These are phyloP conservation scores for Irpex rosettiformis DNA, from an alignment of 1,284 basidiomycete species.

Conservation along the genomic window DNA sequence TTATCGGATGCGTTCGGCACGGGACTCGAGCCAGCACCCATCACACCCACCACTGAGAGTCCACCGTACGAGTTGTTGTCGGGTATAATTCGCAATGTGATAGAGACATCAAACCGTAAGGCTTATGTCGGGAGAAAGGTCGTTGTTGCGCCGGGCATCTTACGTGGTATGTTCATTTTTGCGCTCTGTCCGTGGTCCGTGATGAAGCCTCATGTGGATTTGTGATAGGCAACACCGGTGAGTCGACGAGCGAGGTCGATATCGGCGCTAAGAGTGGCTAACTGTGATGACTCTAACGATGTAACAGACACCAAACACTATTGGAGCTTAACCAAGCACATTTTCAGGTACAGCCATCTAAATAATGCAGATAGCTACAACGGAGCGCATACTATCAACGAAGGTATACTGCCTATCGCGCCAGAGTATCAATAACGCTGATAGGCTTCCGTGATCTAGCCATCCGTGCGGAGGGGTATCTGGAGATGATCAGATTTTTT, in stretches of 20 bases:
- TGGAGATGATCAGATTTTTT: constrained; percentile 45
- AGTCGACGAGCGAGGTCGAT: constrained; percentile 13
- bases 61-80: constrained; percentile 48
- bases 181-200: not conserved
- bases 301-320: constrained; percentile 42
- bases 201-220: constrained; percentile 16
- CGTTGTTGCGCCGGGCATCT: constrained; percentile 20
- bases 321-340: constrained; percentile 45
- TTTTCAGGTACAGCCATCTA: constrained; percentile 45
- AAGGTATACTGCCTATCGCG: constrained; percentile 25
- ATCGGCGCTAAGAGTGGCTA: not conserved
- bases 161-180: constrained; percentile 4
- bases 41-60: constrained; percentile 42
- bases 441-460: constrained; percentile 25
- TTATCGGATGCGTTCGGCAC: constrained; percentile 40
- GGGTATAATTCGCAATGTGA: constrained; percentile 43
- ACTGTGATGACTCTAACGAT: not conserved
- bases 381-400: constrained; percentile 56
- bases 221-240: constrained; percentile 32
- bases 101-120: constrained; percentile 33
- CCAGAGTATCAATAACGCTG: too few relatives aligned
- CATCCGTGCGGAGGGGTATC: constrained; percentile 33
- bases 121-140: constrained; percentile 25
- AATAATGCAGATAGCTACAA: constrained; percentile 26
- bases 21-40: constrained; percentile 50